Evolutionary conservation across 2,329 filamentous ascomycete genomes (phyloP).

Genomic region (Cadophora malorum): DNA sequence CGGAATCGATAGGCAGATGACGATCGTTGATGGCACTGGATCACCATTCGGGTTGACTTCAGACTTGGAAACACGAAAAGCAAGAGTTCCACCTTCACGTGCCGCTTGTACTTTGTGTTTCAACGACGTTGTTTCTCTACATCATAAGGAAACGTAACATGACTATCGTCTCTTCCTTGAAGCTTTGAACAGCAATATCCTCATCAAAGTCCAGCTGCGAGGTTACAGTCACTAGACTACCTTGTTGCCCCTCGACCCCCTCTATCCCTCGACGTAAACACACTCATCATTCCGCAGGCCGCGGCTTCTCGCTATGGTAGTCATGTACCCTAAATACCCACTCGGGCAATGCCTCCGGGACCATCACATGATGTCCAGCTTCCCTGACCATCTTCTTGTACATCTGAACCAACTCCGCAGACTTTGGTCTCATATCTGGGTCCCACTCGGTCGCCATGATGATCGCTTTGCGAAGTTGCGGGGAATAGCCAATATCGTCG

Average conservation of each 20-base stretch:
- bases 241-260: neutral
- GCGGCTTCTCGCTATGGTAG: constrained; percentile 28
- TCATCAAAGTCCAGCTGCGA: neutral
- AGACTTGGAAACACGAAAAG: neutral
- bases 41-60: neutral
- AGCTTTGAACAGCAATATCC: neutral
- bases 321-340: constrained; percentile 38
- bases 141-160: neutral
- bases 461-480: constrained; percentile 27
- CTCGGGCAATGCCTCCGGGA: constrained; percentile 26
- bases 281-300: neutral
- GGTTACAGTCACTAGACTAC: neutral
- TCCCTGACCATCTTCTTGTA: constrained; percentile 20
- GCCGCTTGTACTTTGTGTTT: neutral
- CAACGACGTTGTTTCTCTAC: neutral
- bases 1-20: too few relatives aligned
- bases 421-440: constrained; percentile 20
- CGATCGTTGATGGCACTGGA: neutral
- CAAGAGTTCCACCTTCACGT: neutral
- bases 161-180: neutral
- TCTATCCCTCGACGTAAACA: too few relatives aligned
- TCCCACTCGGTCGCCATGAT: constrained; percentile 18
- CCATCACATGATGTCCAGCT: constrained; percentile 15
- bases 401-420: constrained; percentile 19
- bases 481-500: constrained; percentile 16